phyloP scores from a whole-genome alignment of 2,329 filamentous ascomycete genomes.

The Talaromyces sp. region DNA sequence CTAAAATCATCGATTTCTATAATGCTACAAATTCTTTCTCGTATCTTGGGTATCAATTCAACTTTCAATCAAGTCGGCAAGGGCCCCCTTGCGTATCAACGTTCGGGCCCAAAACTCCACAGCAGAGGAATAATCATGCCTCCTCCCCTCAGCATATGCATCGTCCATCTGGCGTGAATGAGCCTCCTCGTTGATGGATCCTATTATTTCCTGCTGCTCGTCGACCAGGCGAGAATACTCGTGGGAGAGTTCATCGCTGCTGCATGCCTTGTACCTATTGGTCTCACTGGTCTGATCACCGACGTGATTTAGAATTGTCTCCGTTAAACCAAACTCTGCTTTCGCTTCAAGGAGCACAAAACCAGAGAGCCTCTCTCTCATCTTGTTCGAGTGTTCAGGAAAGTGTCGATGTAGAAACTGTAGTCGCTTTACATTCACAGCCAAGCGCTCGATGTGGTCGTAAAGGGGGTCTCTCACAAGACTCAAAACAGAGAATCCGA shows the following conservation, averaged over 20 bases:
- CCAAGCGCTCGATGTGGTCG: slow-evolving; percentile 39
- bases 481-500: slow-evolving; percentile 73
- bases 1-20: no score
- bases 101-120: slow-evolving; percentile 64
- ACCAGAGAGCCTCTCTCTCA: background rate
- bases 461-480: slow-evolving; percentile 62
- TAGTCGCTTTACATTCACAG: slow-evolving; percentile 42
- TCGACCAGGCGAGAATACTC: slow-evolving; percentile 22
- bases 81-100: slow-evolving; percentile 60
- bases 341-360: slow-evolving; percentile 24
- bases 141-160: slow-evolving; percentile 34
- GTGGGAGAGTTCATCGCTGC: slow-evolving; percentile 25
- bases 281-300: slow-evolving; percentile 2
- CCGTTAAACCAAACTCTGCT: slow-evolving; percentile 31
- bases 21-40: no score
- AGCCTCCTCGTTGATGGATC: slow-evolving; percentile 34
- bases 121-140: slow-evolving; percentile 62
- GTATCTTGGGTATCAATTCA: background rate
- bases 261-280: slow-evolving; percentile 14
- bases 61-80: slow-evolving; percentile 33
- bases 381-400: background rate
- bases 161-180: slow-evolving; percentile 34
- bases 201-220: slow-evolving; percentile 27
- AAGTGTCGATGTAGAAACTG: slow-evolving; percentile 12
- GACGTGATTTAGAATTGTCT: slow-evolving; percentile 24